Evolutionary conservation across 306 rosid species (phyloP).

Genomic region (Lathyrus oleraceus): DNA sequence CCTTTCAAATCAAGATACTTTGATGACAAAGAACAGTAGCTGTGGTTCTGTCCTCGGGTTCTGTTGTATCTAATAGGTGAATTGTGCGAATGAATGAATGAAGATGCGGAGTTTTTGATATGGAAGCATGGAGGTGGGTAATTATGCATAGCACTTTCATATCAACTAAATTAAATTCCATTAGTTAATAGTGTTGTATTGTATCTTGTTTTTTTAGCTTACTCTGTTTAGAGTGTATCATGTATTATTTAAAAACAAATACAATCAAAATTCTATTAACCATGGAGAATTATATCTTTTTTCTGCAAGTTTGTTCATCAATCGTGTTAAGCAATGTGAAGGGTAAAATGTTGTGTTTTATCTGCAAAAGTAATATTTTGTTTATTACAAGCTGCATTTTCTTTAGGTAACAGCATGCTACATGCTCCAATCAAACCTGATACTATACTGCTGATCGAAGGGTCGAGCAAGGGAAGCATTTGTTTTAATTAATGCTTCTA

Average conservation of each 20-base stretch:
- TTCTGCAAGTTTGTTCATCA: not conserved
- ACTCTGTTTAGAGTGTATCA: not conserved
- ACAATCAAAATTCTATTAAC: not conserved
- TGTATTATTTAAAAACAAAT: not conserved
- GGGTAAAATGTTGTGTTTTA: not conserved
- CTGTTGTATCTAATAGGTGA: constrained; percentile 34
- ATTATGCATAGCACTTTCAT: constrained; percentile 10
- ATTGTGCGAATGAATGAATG: constrained; percentile 30
- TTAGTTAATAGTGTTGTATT: constrained; percentile 28
- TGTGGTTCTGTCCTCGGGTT: constrained; percentile 34
- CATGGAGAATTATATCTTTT: not conserved
- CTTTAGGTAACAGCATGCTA: constrained; percentile 6
- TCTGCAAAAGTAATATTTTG: not conserved
- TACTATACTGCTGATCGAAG: not conserved
- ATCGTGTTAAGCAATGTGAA: not conserved
- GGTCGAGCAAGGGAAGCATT: not conserved
- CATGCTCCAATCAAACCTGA: not conserved
- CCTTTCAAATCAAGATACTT: constrained; percentile 53
- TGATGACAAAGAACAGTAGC: constrained; percentile 24
- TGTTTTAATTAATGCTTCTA: not conserved
- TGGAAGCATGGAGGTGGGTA: not conserved
- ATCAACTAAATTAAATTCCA: not conserved
- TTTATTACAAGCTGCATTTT: not conserved
- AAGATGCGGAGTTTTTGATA: not conserved
- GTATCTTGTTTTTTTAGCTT: constrained; percentile 28